Evolutionary conservation across 192 early-diverging fungal species (phyloP).

Genomic region (Umbelopsis sp.): DNA sequence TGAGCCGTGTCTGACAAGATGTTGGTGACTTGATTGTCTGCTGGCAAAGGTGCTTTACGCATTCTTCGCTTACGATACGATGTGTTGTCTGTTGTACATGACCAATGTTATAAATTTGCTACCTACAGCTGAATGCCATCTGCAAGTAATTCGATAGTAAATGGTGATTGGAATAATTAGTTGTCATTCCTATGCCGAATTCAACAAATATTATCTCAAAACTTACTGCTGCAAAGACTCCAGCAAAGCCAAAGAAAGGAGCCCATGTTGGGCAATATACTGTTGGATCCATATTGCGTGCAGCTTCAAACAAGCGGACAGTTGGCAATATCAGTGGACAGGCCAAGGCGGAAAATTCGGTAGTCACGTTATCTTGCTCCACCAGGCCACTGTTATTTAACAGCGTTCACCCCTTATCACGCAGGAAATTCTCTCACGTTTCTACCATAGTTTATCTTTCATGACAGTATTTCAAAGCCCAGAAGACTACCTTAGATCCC

Average conservation of each 20-base stretch:
- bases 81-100: too few species aligned
- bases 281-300: conserved; percentile 17
- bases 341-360: not conserved
- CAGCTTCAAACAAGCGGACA: not conserved
- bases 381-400: not conserved
- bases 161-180: not conserved
- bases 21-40: too few species aligned
- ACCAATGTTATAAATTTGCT: not conserved
- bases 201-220: conserved; percentile 74
- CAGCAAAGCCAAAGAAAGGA: conserved; percentile 94
- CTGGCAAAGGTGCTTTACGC: too few species aligned
- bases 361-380: not conserved
- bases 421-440: conserved; percentile 18
- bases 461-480: conserved; percentile 4
- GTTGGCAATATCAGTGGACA: too few species aligned
- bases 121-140: conserved; percentile 76
- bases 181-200: too few species aligned
- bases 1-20: too few species aligned
- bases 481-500: conserved; percentile 63
- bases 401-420: not conserved
- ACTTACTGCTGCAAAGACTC: conserved; percentile 88
- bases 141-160: conserved; percentile 20
- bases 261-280: conserved; percentile 80
- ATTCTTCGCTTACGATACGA: too few species aligned
- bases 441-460: not conserved